Evolutionary conservation across 306 rosid genomes (phyloP).

Genomic region (Quercus cerris): DNA sequence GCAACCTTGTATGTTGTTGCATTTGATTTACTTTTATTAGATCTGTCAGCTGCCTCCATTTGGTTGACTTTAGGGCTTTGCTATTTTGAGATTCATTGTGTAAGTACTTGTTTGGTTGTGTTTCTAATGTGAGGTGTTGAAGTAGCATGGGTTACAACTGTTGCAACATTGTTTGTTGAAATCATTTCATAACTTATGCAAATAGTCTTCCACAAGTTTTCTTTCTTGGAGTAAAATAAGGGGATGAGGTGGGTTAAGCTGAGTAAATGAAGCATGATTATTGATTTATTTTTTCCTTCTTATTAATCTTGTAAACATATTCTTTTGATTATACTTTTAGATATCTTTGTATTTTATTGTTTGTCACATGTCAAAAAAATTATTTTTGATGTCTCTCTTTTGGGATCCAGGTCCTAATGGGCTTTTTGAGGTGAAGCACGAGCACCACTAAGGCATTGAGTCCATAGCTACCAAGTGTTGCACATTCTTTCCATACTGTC

Average conservation of each 20-base stretch:
- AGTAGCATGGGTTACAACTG: neutral
- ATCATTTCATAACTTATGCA: neutral
- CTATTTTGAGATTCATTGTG: neutral
- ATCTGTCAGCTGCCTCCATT: neutral
- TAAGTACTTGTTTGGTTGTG: neutral
- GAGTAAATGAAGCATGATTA: neutral
- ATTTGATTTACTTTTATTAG: neutral
- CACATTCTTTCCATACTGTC: constrained; percentile 2
- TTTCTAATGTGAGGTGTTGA: neutral
- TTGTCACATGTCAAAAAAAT: neutral
- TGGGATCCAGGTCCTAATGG: constrained; percentile 48
- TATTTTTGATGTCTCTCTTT: neutral
- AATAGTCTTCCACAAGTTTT: neutral
- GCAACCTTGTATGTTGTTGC: neutral
- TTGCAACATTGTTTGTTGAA: neutral
- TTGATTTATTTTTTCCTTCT: neutral
- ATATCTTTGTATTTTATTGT: neutral
- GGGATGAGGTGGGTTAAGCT: neutral
- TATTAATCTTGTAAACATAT: neutral
- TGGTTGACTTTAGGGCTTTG: neutral
- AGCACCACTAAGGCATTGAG: constrained; percentile 36
- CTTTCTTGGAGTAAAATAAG: neutral
- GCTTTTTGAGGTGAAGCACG: constrained; percentile 44
- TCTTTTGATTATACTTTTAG: neutral
- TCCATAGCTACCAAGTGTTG: neutral